phyloP scores from a whole-genome alignment of 208 protist genomes.

The Leishmania lainsoni region DNA sequence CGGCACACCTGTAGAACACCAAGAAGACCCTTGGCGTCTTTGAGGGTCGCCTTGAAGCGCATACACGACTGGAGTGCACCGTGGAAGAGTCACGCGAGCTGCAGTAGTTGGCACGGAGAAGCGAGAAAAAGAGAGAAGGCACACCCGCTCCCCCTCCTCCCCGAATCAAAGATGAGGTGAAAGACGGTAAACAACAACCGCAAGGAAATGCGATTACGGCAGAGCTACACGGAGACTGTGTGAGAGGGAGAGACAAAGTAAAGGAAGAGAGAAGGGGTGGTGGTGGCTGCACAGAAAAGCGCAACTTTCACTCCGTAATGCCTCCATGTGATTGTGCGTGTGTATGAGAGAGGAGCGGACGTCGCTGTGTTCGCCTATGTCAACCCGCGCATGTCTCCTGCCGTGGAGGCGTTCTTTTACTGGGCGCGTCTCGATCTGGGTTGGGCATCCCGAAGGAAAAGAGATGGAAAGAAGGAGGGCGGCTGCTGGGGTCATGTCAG shows the following conservation, averaged over 20 bases:
- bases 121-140: not conserved
- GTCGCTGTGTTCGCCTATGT: not conserved
- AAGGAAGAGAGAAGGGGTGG: not conserved
- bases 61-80: constrained; percentile 18
- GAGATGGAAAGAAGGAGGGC: not conserved
- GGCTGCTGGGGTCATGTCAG: not conserved
- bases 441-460: not conserved
- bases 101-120: not conserved
- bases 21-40: constrained; percentile 56
- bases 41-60: constrained; percentile 79
- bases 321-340: not conserved
- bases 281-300: not conserved
- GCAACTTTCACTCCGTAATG: not conserved
- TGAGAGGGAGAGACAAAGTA: not conserved
- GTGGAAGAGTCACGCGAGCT: not conserved
- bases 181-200: not conserved
- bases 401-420: not conserved
- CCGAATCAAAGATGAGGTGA: not conserved
- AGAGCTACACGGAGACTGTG: not conserved
- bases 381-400: not conserved
- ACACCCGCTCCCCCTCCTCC: not conserved
- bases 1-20: constrained; percentile 65
- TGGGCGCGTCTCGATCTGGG: too few species aligned
- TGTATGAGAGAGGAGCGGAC: not conserved
- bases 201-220: not conserved